Evolutionary conservation across 2,329 filamentous ascomycete species (phyloP), one percentile per base, ranked within the genome.

Genomic region (Fusarium stilboides): DNA sequence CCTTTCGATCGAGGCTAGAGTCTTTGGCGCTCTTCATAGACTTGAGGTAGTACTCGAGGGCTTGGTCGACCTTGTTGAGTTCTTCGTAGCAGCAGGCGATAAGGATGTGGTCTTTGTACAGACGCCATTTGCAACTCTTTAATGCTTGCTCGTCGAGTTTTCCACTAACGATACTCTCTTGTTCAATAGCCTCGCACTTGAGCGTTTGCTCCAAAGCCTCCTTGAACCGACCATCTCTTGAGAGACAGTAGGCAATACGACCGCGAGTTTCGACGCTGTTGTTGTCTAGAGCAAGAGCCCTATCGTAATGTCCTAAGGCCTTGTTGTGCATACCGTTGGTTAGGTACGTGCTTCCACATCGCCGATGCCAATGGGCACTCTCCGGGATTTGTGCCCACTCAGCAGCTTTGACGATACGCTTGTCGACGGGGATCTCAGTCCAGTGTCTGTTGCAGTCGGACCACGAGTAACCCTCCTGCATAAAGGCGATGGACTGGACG

Each of bases 171-270:
- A 80, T 71, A 17, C 70, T 75, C 10, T 75, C 73, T 36, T 77
- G 68, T 22, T 82, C 80, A 3, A 79, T 75, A 1, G 60, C 67
- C 13, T 80, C 80, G 39, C 80, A 83, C 61, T 78, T 76, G 4
- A 81, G 73, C 8, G 79, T 76, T 34, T 78, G 72, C 2, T 77
- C 67, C 3, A 83, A 68, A 0, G 81, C 79, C 33, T 80, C 76
- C 9, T 73, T 67, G 43, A 78, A 81, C 6, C 77, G 74, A 8
- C 76, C 75, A n/a, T 80, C 78, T 19, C 77, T 71, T 20, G 69
- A 80, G 2, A 82, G 72, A 53, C 81, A 83, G 44, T 78, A 80
- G 0, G 80, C 81, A 19, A 82, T 82, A n/a, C 81, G 78, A 1
- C 81, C 81, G 3, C 67, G 71, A 1, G 79, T 81, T 59, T 82